phyloP scores from a whole-genome alignment of 2,329 filamentous ascomycete genomes.

The Colletotrichum gloeosporioides region DNA sequence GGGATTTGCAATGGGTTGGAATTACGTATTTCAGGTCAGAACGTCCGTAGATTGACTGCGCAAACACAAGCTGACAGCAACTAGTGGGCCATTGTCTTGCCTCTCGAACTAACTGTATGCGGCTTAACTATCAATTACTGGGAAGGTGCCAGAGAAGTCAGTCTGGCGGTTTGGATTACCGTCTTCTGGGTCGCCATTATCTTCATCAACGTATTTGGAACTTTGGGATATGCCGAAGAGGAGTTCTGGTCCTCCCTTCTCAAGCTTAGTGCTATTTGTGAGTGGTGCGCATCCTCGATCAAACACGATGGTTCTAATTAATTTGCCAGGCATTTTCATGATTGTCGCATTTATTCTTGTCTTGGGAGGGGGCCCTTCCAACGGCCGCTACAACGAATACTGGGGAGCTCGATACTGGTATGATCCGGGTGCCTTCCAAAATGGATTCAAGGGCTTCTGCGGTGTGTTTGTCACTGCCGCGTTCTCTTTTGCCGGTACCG shows the following conservation, averaged over 20 bases:
- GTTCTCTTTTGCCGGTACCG: slow-evolving; percentile 76
- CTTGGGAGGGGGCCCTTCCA: slow-evolving; percentile 62
- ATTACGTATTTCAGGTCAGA: slow-evolving; percentile 48
- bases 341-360: slow-evolving; percentile 65
- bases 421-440: slow-evolving; percentile 64
- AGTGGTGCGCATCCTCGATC: neutral
- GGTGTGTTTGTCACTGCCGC: slow-evolving; percentile 75
- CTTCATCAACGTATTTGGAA: slow-evolving; percentile 52
- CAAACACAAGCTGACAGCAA: slow-evolving; percentile 19
- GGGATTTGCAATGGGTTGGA: slow-evolving; percentile 57
- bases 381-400: slow-evolving; percentile 49
- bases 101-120: slow-evolving; percentile 56
- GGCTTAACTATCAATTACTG: slow-evolving; percentile 54
- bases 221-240: slow-evolving; percentile 57
- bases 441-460: slow-evolving; percentile 78
- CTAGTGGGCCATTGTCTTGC: slow-evolving; percentile 48
- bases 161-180: slow-evolving; percentile 58
- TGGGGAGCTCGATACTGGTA: slow-evolving; percentile 57
- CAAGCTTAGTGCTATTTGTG: slow-evolving; percentile 53
- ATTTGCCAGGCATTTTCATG: slow-evolving; percentile 60
- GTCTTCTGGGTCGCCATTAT: slow-evolving; percentile 54
- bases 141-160: slow-evolving; percentile 42
- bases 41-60: too few relatives aligned
- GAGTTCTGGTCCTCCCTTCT: slow-evolving; percentile 59
- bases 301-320: neutral